These are phyloP conservation scores for Polyporus arcularius DNA, from an alignment of 768 basidiomycete genomes.

Conservation along the genomic window DNA sequence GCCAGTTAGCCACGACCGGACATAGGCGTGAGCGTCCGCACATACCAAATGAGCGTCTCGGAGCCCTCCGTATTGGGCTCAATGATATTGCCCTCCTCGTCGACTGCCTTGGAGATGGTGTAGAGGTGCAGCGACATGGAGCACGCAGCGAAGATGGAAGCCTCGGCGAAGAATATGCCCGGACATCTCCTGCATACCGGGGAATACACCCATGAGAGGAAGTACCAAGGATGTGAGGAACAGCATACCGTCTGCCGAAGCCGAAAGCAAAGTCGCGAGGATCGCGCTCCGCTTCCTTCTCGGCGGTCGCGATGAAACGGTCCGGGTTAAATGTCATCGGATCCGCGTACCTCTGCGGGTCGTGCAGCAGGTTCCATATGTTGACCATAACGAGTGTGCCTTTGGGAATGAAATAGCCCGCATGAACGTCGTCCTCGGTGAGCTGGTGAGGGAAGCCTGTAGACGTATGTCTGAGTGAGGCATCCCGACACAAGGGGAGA, in stretches of 20 bases:
- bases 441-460: conserved; percentile 25
- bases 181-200: conserved; percentile 24
- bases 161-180: conserved; percentile 43
- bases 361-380: conserved; percentile 30
- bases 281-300: conserved; percentile 25
- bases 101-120: conserved; percentile 30
- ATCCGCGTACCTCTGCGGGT: conserved; percentile 24
- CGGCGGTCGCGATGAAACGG: conserved; percentile 22
- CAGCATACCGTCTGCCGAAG: conserved; percentile 34
- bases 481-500: not conserved
- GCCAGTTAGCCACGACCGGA: not conserved
- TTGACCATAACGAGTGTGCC: conserved; percentile 31
- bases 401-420: conserved; percentile 31
- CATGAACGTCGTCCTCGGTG: conserved; percentile 30
- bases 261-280: conserved; percentile 35
- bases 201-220: not conserved
- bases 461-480: not conserved
- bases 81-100: conserved; percentile 18
- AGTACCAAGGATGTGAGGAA: not conserved
- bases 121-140: conserved; percentile 39
- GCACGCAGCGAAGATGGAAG: conserved; percentile 38
- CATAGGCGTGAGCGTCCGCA: not conserved
- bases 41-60: conserved; percentile 24
- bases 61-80: conserved; percentile 20
- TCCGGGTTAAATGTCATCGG: conserved; percentile 31